Percentiles rank a stretch among this genome's conserved stretches.
Evolutionary conservation across 768 basidiomycete species (phyloP).

Genomic region (Suillus weaverae): DNA sequence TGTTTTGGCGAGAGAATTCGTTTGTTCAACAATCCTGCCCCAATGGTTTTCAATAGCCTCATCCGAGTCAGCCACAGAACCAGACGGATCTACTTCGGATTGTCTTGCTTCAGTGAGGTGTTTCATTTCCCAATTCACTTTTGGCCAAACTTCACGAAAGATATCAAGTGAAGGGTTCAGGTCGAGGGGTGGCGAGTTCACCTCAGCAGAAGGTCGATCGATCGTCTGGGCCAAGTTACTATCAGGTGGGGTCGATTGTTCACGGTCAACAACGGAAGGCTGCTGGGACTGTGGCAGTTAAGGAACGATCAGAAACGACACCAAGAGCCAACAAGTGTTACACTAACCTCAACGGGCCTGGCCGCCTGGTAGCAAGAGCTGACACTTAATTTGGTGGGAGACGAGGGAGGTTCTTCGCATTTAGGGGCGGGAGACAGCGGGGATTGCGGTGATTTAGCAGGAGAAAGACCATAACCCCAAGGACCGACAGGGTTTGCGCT

Average conservation of each 20-base stretch:
- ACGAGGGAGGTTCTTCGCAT: background rate
- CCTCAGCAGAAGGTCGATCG: constrained; percentile 13
- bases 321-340: too few species aligned
- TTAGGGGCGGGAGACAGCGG: background rate
- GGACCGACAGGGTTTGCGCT: background rate
- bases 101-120: constrained; percentile 27
- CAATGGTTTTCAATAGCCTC: background rate
- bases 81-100: background rate
- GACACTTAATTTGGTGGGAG: background rate
- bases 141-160: constrained; percentile 34
- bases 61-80: background rate
- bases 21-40: constrained; percentile 2
- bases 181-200: constrained; percentile 17
- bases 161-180: constrained; percentile 17
- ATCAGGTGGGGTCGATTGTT: background rate
- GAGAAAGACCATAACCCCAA: background rate
- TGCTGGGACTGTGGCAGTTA: background rate
- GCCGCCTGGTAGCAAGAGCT: too few species aligned
- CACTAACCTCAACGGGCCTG: constrained; percentile 10
- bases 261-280: background rate
- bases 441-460: background rate
- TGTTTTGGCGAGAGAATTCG: constrained; percentile 31
- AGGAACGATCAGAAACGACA: background rate
- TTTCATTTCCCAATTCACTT: constrained; percentile 37
- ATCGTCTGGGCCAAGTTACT: background rate